A percentile compares a stretch with the other conserved stretches of the same genome.
Evolutionary conservation across 345 rosid species (phyloP).

Genomic region (Hibiscus mutabilis): DNA sequence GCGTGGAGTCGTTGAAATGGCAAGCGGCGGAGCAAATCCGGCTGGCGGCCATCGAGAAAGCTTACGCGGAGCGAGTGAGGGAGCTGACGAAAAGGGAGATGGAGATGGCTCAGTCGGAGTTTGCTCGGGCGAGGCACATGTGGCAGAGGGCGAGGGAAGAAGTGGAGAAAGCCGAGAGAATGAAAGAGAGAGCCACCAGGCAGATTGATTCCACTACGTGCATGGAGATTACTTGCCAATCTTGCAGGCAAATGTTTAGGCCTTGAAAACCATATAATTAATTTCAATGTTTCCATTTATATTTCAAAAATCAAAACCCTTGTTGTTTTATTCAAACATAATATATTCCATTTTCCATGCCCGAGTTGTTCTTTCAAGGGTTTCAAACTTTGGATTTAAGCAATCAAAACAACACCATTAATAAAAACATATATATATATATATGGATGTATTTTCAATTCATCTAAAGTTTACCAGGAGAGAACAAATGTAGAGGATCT

Average conservation of each 20-base stretch:
- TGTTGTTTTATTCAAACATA: background rate
- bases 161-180: slow-evolving; percentile 68
- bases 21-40: slow-evolving; percentile 90
- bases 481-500: too few species aligned
- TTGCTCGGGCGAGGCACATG: slow-evolving; percentile 70
- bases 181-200: slow-evolving; percentile 68
- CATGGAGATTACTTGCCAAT: slow-evolving; percentile 96
- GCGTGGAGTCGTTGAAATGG: slow-evolving; percentile 75
- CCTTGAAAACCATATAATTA: slow-evolving; percentile 19
- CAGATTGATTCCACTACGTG: slow-evolving; percentile 56
- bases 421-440: background rate
- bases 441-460: too few species aligned
- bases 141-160: slow-evolving; percentile 91
- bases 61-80: slow-evolving; percentile 90
- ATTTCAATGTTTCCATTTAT: too few species aligned
- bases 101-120: slow-evolving; percentile 92
- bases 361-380: slow-evolving; percentile 14
- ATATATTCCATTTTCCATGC: slow-evolving; percentile 9
- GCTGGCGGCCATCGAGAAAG: slow-evolving; percentile 73
- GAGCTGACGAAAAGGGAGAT: slow-evolving; percentile 86
- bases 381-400: slow-evolving; percentile 22
- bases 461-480: too few species aligned
- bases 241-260: slow-evolving; percentile 91
- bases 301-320: background rate
- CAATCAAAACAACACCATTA: slow-evolving; percentile 2